Base-by-base conservation (phyloP, 306 rosid genomes). In the Quercus ilex region DNA sequence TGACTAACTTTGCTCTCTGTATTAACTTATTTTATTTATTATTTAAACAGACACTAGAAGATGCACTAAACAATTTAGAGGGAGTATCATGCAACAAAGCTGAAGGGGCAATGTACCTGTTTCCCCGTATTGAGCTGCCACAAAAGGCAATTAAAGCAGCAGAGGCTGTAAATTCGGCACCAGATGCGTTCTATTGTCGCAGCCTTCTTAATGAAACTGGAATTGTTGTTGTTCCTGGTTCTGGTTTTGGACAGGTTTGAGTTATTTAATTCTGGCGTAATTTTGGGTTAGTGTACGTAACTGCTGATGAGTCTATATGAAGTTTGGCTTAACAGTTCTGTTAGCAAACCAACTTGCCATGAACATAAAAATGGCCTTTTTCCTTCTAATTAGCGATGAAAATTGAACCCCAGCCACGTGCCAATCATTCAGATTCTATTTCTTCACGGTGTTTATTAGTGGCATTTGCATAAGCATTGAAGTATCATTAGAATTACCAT, bases 191-290 rank as follows among this genome's bases (percentile, higher is more conserved):
- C 85, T 94, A 94, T 60, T 91, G 97, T 51, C 84, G 74, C 49
- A 86, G 78, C 52, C 89, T 94, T 74, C 97, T 92, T 70, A 86
- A 92, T 72, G 91, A 96, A 69, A 92, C 98, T 0, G 98, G 98
- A 77, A 80, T 94, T 8, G 97, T 94, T 4, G 86, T 91, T 62
- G 98, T 94, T 65, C 97, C 97, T 62, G 97, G 97, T 84, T 94
- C 97, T 68, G 97, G 97, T 78, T 94, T 94, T 14, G 90, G 98
- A 77, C 98, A 94, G 93, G 98, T 92, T 85, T 62, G 91, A 83
- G 68, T 56, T 18, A 63, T 49, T 3, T 25, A 12, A 68, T 73
- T 49, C 30, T 52, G 23, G 23, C 0, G 0, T 33, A 46, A 51
- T 49, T 71, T 25, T n/a, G 49, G 38, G 46, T 28, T 51, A 26